Conservation (phyloP, 345 rosid species). For the Turnera subulata region DNA sequence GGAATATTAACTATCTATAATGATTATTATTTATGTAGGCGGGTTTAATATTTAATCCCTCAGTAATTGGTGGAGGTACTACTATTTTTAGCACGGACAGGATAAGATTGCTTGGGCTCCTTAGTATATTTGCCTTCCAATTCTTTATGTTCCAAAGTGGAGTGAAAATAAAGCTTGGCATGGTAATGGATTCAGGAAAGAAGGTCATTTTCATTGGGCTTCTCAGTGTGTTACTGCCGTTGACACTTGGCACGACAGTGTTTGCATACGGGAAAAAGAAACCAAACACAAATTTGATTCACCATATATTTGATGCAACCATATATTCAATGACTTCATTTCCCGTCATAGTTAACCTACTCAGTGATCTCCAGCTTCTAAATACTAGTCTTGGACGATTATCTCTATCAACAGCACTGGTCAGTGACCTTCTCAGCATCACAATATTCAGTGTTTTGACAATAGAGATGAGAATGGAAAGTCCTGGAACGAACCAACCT, state of each 20-base stretch:
- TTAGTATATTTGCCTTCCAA: slow-evolving; percentile 6
- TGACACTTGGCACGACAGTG: neutral
- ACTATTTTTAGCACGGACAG: neutral
- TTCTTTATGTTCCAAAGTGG: slow-evolving; percentile 20
- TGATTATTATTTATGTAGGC: neutral
- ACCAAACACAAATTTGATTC: slow-evolving; percentile 17
- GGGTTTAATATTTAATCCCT: slow-evolving; percentile 2
- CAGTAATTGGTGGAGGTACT: neutral
- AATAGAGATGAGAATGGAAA: neutral
- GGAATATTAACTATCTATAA: too few species aligned
- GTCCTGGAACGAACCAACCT: too few species aligned
- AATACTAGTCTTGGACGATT: slow-evolving; percentile 28
- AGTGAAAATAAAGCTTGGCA: slow-evolving; percentile 23
- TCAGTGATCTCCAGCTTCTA: slow-evolving; percentile 15
- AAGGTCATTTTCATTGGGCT: slow-evolving; percentile 7
- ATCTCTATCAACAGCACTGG: slow-evolving; percentile 18
- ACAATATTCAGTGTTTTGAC: neutral
- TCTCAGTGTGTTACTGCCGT: slow-evolving; percentile 2
- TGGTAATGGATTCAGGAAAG: slow-evolving; percentile 9
- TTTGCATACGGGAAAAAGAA: too few species aligned
- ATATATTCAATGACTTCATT: slow-evolving; percentile 13
- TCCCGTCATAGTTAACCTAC: slow-evolving; percentile 14
- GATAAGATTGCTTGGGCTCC: neutral
- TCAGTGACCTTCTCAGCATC: slow-evolving; percentile 16
- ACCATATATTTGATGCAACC: neutral